These are phyloP conservation scores for Sporothrix variecibatus DNA, from an alignment of 2,329 filamentous ascomycete species.

Conservation along the genomic window DNA sequence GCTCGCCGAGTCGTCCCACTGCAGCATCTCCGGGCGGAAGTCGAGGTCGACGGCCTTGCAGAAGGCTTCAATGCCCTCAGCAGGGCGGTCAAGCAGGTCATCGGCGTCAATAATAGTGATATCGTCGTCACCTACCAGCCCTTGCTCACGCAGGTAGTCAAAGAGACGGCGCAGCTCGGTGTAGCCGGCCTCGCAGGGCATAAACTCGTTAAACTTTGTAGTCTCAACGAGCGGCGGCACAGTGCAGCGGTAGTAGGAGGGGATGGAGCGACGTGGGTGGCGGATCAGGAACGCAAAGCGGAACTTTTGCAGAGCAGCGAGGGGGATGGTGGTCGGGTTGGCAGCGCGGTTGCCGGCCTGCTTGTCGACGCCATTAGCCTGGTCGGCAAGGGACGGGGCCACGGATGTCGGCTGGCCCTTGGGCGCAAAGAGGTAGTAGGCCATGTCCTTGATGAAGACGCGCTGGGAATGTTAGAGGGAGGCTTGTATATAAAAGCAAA, in stretches of 20 bases:
- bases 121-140: slow-evolving; percentile 68
- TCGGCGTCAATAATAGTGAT: slow-evolving; percentile 93
- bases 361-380: slow-evolving; percentile 35
- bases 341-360: slow-evolving; percentile 52
- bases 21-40: slow-evolving; percentile 76
- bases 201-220: slow-evolving; percentile 85
- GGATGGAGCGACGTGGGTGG: slow-evolving; percentile 87
- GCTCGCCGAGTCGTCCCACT: slow-evolving; percentile 77
- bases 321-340: slow-evolving; percentile 85
- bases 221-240: slow-evolving; percentile 79
- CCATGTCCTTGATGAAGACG: slow-evolving; percentile 97
- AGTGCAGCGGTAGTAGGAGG: slow-evolving; percentile 92
- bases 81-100: slow-evolving; percentile 84
- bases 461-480: slow-evolving; percentile 53
- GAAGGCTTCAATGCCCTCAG: slow-evolving; percentile 73
- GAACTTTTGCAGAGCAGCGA: slow-evolving; percentile 72
- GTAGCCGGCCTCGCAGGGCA: slow-evolving; percentile 87
- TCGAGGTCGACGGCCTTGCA: slow-evolving; percentile 79
- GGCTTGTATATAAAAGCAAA: not conserved
- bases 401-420: slow-evolving; percentile 66
- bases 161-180: slow-evolving; percentile 83
- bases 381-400: slow-evolving; percentile 72
- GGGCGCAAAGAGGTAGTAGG: slow-evolving; percentile 84
- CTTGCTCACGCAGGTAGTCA: slow-evolving; percentile 72
- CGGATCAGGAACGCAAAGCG: slow-evolving; percentile 97